Conservation (phyloP, 768 basidiomycete species). For the Inosperma sp. region DNA sequence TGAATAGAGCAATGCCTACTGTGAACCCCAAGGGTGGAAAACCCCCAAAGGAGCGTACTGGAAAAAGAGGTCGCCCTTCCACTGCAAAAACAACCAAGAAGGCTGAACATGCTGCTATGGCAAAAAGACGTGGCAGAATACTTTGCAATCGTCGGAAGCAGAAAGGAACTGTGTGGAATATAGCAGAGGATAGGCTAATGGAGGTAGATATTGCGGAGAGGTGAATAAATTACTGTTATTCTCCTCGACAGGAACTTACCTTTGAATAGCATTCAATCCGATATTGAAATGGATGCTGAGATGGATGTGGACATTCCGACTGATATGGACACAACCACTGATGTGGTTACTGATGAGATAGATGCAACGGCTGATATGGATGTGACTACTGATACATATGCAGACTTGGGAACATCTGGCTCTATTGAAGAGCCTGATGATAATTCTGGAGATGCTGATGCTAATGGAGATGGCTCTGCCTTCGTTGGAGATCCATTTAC, state of each 20-base stretch:
- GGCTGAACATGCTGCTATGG: neutral
- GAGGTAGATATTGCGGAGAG: neutral
- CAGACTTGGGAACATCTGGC: too few species aligned
- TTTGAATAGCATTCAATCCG: neutral
- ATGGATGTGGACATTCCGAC: too few species aligned
- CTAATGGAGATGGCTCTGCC: neutral
- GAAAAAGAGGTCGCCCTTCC: neutral
- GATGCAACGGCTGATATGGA: too few species aligned
- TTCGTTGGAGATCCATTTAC: neutral
- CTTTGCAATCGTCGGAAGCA: neutral
- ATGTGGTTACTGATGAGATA: too few species aligned
- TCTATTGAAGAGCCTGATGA: neutral
- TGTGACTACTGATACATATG: too few species aligned
- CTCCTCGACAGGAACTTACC: too few species aligned
- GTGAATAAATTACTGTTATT: neutral
- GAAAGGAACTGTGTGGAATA: neutral
- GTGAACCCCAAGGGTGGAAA: slow-evolving; percentile 13
- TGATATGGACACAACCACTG: neutral
- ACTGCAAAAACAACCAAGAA: neutral
- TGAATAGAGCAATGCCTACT: slow-evolving; percentile 12
- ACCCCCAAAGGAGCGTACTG: neutral
- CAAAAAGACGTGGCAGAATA: neutral
- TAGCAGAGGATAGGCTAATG: neutral
- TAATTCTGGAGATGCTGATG: neutral
- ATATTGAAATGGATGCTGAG: too few species aligned